Percentiles rank a stretch among this genome's conserved stretches.
Evolutionary conservation across 768 basidiomycete genomes (phyloP).

Genomic region (Hericium coralloides): DNA sequence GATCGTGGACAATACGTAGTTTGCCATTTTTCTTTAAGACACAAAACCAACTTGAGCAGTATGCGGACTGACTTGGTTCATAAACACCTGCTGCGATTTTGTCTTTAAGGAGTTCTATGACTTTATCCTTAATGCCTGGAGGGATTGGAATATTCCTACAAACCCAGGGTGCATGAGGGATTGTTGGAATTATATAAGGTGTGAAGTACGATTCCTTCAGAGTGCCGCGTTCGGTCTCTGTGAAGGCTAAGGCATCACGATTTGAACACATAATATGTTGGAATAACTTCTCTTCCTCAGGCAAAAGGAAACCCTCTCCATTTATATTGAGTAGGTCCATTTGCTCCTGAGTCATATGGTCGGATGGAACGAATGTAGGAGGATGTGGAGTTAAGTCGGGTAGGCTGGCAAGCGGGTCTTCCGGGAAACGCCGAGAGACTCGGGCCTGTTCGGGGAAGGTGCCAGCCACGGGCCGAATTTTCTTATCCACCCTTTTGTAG

Average conservation of each 20-base stretch:
- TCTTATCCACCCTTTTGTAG: neutral
- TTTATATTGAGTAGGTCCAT: neutral
- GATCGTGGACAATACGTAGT: conserved; percentile 17
- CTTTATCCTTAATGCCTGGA: neutral
- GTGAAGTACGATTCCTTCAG: neutral
- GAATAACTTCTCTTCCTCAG: neutral
- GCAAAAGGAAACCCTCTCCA: neutral
- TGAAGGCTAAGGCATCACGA: neutral
- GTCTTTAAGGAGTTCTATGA: neutral
- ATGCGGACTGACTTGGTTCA: conserved; percentile 29
- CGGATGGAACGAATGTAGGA: neutral
- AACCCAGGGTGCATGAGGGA: neutral
- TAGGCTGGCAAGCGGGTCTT: neutral
- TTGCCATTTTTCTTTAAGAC: conserved; percentile 23
- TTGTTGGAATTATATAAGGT: neutral
- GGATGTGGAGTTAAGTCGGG: neutral
- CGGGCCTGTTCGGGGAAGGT: neutral
- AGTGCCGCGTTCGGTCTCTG: neutral
- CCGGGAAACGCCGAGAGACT: neutral
- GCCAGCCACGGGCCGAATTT: neutral
- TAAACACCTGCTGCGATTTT: conserved; percentile 15
- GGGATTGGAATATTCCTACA: neutral
- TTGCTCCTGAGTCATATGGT: neutral
- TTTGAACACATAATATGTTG: neutral
- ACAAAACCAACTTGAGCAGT: conserved; percentile 32